phyloP scores from a whole-genome alignment of 768 basidiomycete genomes.

The Suillus americanus region DNA sequence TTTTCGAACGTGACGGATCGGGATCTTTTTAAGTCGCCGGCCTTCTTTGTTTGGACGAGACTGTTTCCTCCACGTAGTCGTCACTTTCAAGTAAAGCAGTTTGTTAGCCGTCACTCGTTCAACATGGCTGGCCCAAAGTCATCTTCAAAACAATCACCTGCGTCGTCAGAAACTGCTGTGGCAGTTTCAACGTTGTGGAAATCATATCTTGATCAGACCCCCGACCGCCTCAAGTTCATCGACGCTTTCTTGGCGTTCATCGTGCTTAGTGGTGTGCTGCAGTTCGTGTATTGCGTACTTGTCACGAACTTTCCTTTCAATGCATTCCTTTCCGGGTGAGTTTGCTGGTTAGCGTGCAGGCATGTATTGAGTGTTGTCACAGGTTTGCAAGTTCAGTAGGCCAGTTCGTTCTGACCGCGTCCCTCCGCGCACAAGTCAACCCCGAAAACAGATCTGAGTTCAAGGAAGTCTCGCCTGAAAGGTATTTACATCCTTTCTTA shows the following conservation, averaged over 20 bases:
- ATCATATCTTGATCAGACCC: constrained; percentile 75
- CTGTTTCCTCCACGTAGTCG: constrained; percentile 23
- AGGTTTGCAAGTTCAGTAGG: constrained; percentile 94
- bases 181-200: constrained; percentile 64
- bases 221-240: constrained; percentile 88
- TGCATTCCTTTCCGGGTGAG: constrained; percentile 94
- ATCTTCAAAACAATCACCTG: constrained; percentile 17
- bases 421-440: constrained; percentile 89
- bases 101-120: constrained; percentile 9
- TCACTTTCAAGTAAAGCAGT: constrained; percentile 1
- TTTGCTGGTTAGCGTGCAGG: constrained; percentile 7
- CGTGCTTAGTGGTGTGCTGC: constrained; percentile 84
- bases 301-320: constrained; percentile 97
- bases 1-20: constrained; percentile 13
- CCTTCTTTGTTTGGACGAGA: constrained; percentile 13
- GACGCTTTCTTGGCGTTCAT: constrained; percentile 92
- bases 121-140: constrained; percentile 41
- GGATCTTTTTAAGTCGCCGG: constrained; percentile 17
- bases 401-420: constrained; percentile 94
- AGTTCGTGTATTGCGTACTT: constrained; percentile 90
- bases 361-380: neutral
- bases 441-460: constrained; percentile 80
- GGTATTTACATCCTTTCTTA: constrained; percentile 48
- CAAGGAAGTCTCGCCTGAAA: constrained; percentile 90
- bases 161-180: constrained; percentile 19